Percentiles rank a stretch among this genome's conserved stretches.
These are phyloP conservation scores for Polymyxa betae DNA, from an alignment of 208 protist species.

Conservation along the genomic window DNA sequence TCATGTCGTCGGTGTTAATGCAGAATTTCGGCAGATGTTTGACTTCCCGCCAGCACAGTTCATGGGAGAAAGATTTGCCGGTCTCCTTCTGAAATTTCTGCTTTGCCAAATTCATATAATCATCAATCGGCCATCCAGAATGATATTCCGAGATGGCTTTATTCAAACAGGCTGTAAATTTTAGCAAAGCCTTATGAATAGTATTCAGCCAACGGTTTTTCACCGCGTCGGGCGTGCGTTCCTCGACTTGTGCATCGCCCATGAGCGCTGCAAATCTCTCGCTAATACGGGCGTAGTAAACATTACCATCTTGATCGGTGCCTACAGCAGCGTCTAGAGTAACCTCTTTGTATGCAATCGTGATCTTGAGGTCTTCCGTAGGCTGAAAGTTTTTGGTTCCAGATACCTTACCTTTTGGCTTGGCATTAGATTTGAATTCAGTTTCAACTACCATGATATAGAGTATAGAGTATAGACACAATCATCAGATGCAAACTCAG, in stretches of 20 bases:
- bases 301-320: neutral
- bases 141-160: slow-evolving; percentile 22
- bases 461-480: no score
- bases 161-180: slow-evolving; percentile 9
- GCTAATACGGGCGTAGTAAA: neutral
- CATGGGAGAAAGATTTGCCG: neutral
- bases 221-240: neutral
- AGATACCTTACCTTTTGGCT: neutral
- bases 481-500: neutral
- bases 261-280: neutral
- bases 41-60: neutral
- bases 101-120: slow-evolving; percentile 21
- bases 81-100: neutral
- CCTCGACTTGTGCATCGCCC: neutral
- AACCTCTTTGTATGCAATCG: neutral
- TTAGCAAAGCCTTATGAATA: slow-evolving; percentile 10
- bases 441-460: no score
- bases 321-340: neutral
- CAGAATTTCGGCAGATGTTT: neutral
- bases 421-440: neutral
- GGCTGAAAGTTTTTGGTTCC: neutral
- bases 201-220: neutral
- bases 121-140: neutral
- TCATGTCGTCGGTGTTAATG: neutral
- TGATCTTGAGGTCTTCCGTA: neutral